Evolutionary conservation across 805 yeast genomes (phyloP), one percentile per base, ranked within the genome.

Genomic region (Metschnikowia corniflorae): DNA sequence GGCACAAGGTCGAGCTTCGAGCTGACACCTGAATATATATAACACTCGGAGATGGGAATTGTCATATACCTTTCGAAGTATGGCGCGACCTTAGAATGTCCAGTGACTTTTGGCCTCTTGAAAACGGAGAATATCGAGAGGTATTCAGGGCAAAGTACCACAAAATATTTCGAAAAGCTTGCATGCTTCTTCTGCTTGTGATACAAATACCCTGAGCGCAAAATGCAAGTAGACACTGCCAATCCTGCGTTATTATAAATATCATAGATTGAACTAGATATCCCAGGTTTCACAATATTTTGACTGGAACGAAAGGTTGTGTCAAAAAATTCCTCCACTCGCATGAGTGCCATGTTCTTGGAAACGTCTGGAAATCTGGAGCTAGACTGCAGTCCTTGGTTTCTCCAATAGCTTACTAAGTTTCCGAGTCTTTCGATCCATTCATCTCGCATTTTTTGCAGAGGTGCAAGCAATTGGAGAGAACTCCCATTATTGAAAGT

Each of bases 111-210:
- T 9, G 75, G 64, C 39, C 88, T 63, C 25, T 63, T 57, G 42
- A 63, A 73, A 31, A 74, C 62, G 9, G 73, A 61, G 55, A 71
- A 89, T 2, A 87, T 54, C 0, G 80, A 58, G 14, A 91, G 47
- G 43, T 70, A 77, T 0, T 91, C 89, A 1, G 93, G 88, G 30
- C 84, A 73, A 12, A 87, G 63, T 1, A 86, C 68, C 7, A 77
- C 85, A 55, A 66, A 81, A 47, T 62, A 77, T 41, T 74, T 75
- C 29, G 59, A 62, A 60, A 89, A 91, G 23, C 75, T 68, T 1
- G 86, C 60, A 53, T 82, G 88, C 53, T 79, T 85, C 40, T 74
- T 77, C 3, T 77, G 70, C 50, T 88, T 89, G 46, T 78, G 78
- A 53, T 74, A 88, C 17, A 91, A 55, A 21, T 67, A 58, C 0